These are phyloP conservation scores for Globisporangium polare DNA, from an alignment of 352 stramenopile species.

Conservation along the genomic window DNA sequence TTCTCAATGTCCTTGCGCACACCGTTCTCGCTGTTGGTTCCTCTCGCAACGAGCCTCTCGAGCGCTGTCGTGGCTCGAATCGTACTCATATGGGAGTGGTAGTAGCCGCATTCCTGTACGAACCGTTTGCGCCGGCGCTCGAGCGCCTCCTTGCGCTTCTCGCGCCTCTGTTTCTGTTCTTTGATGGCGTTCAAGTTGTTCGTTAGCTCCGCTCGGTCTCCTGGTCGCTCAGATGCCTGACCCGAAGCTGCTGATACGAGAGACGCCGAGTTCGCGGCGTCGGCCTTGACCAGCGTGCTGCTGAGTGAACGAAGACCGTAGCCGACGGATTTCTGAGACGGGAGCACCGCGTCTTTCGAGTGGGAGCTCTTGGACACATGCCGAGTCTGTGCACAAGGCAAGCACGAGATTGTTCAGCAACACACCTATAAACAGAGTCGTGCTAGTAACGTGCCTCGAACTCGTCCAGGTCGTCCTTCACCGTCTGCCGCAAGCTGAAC, in stretches of 20 bases:
- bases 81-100: conserved; percentile 24
- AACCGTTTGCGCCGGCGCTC: conserved; percentile 56
- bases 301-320: conserved; percentile 69
- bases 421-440: too few species aligned
- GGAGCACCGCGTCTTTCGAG: conserved; percentile 6
- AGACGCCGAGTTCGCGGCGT: conserved; percentile 4
- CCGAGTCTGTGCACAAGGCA: conserved; percentile 1
- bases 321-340: conserved; percentile 44
- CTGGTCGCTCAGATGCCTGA: conserved; percentile 5
- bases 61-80: conserved; percentile 31
- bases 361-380: neutral
- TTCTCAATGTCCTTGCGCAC: conserved; percentile 34
- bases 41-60: conserved; percentile 37
- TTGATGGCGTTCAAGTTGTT: conserved; percentile 27
- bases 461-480: conserved; percentile 45
- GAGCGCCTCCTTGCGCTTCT: conserved; percentile 49
- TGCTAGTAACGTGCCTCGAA: too few species aligned
- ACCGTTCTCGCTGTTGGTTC: conserved; percentile 45
- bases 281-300: conserved; percentile 29
- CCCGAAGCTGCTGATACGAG: conserved; percentile 3
- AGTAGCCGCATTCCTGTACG: conserved; percentile 43
- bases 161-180: conserved; percentile 44
- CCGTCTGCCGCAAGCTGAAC: conserved; percentile 51
- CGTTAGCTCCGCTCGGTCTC: neutral
- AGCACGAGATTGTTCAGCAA: too few species aligned